Evolutionary conservation across 768 basidiomycete species (phyloP).

Genomic region (Multifurca ochricompacta): DNA sequence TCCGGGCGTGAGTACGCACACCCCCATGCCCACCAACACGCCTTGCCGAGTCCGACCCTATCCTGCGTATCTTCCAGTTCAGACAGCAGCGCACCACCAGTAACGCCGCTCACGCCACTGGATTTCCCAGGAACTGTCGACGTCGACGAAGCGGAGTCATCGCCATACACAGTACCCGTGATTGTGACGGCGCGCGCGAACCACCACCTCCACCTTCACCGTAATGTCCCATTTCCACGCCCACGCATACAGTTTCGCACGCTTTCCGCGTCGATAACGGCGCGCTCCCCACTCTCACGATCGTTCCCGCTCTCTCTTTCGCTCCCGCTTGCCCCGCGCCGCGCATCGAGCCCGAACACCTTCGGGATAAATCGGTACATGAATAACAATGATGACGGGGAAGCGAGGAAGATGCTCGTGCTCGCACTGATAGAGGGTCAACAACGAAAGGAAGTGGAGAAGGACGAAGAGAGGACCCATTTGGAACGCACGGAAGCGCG

Average conservation of each 20-base stretch:
- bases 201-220: no score
- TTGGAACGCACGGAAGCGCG: background rate
- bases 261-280: background rate
- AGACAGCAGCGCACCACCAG: background rate
- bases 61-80: background rate
- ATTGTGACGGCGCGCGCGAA: background rate
- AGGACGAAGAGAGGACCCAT: background rate
- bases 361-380: background rate
- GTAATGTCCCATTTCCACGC: background rate
- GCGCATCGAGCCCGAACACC: background rate
- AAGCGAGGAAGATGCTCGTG: no score
- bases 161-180: background rate
- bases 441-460: background rate
- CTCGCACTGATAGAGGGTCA: background rate
- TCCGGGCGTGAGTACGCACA: no score
- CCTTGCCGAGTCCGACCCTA: constrained; percentile 1
- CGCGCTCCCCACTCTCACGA: background rate
- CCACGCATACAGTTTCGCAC: background rate
- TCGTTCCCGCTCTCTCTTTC: background rate
- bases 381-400: background rate
- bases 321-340: background rate
- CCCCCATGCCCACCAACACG: no score
- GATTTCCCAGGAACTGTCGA: background rate
- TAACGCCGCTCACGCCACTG: background rate
- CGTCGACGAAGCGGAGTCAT: background rate